These are phyloP conservation scores for Cladophialophora yegresii DNA, from an alignment of 2,329 filamentous ascomycete species.

Conservation along the genomic window DNA sequence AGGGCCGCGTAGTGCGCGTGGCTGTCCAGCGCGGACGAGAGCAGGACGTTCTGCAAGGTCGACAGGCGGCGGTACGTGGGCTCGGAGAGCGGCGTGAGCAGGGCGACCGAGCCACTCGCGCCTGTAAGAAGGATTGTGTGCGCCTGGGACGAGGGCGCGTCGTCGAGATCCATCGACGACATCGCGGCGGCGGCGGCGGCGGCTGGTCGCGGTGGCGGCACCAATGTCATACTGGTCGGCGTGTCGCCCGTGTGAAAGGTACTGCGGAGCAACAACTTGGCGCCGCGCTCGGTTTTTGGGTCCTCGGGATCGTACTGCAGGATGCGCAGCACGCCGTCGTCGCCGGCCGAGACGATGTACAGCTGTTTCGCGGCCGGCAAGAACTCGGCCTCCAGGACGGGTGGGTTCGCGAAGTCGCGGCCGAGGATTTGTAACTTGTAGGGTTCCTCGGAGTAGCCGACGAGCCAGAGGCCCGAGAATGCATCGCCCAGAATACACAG, in stretches of 20 bases:
- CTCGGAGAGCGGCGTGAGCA: constrained; percentile 75
- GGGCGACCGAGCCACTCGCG: constrained; percentile 36
- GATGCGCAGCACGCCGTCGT: constrained; percentile 82
- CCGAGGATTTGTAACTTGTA: constrained; percentile 94
- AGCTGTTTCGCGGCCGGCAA: constrained; percentile 81
- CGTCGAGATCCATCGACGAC: constrained; percentile 10
- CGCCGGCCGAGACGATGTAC: constrained; percentile 79
- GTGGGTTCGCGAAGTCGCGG: constrained; percentile 76
- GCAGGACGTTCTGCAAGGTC: constrained; percentile 76
- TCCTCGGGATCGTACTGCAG: constrained; percentile 95
- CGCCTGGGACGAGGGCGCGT: constrained; percentile 4
- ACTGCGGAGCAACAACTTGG: constrained; percentile 80
- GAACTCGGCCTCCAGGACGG: constrained; percentile 81
- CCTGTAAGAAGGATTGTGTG: constrained; percentile 1
- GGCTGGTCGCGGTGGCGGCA: constrained; percentile 55
- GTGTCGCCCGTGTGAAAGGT: constrained; percentile 86
- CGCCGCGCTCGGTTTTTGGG: constrained; percentile 87
- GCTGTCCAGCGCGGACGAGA: constrained; percentile 65
- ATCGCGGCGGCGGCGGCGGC: no score
- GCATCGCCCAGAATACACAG: constrained; percentile 86
- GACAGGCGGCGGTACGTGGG: constrained; percentile 79
- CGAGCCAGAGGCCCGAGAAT: constrained; percentile 93
- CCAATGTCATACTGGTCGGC: constrained; percentile 71
- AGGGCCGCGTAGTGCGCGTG: constrained; percentile 67
- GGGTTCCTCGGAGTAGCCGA: constrained; percentile 93